These are phyloP conservation scores for Noccaea caerulescens DNA, from an alignment of 345 rosid genomes.

Conservation along the genomic window DNA sequence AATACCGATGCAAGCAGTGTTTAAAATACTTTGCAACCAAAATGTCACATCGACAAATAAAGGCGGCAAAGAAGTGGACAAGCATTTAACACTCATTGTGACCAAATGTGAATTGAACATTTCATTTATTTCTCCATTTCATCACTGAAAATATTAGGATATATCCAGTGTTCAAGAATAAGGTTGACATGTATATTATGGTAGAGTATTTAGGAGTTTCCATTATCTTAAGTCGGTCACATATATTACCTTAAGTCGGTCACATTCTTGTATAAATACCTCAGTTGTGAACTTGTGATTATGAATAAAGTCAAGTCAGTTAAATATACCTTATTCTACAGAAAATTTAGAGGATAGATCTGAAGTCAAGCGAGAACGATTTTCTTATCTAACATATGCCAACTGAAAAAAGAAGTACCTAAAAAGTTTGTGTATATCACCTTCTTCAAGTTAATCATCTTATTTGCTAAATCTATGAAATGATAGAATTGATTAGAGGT, in stretches of 20 bases:
- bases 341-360: slow-evolving; percentile 2
- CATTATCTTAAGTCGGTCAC: no score
- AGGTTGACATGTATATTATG: no score
- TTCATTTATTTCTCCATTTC: slow-evolving; percentile 13
- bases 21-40: not conserved
- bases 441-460: slow-evolving; percentile 16
- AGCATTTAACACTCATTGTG: slow-evolving; percentile 9
- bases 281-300: no score
- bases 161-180: no score
- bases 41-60: slow-evolving; percentile 21
- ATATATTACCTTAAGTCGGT: no score
- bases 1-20: slow-evolving; percentile 7
- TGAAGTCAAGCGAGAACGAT: slow-evolving; percentile 1
- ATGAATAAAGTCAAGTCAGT: no score
- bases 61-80: slow-evolving; percentile 3
- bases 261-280: no score
- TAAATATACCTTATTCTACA: no score
- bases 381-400: not conserved
- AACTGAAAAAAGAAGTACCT: not conserved
- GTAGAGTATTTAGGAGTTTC: no score
- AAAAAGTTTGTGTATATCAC: not conserved
- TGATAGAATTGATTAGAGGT: slow-evolving; percentile 14
- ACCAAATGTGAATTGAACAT: not conserved
- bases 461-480: slow-evolving; percentile 9
- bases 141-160: not conserved